These are phyloP conservation scores for Penicillium rolfsii DNA, from an alignment of 2,329 filamentous ascomycete genomes.

Conservation along the genomic window DNA sequence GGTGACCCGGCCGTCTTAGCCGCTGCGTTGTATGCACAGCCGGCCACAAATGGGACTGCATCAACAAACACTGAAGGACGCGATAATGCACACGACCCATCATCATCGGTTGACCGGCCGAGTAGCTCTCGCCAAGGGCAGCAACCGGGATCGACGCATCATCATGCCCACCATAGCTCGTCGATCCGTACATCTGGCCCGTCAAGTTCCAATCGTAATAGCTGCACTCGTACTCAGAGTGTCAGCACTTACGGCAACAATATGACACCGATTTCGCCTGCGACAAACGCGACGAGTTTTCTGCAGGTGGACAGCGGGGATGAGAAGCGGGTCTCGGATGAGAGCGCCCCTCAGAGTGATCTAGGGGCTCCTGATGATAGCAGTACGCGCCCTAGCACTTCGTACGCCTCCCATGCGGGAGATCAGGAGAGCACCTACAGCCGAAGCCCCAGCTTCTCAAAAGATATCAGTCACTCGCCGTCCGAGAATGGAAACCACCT, in stretches of 20 bases:
- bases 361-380: slow-evolving; percentile 34
- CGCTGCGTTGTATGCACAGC: slow-evolving; percentile 35
- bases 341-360: slow-evolving; percentile 36
- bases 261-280: slow-evolving; percentile 47
- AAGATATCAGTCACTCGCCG: slow-evolving; percentile 16
- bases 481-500: slow-evolving; percentile 28
- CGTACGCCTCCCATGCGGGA: slow-evolving; percentile 28
- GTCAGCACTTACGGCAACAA: slow-evolving; percentile 49
- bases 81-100: slow-evolving; percentile 21
- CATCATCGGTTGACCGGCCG: slow-evolving; percentile 27
- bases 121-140: slow-evolving; percentile 36
- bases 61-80: slow-evolving; percentile 16
- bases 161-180: slow-evolving; percentile 41
- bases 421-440: slow-evolving; percentile 30
- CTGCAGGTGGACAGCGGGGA: slow-evolving; percentile 47
- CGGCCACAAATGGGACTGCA: slow-evolving; percentile 19
- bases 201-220: slow-evolving; percentile 42
- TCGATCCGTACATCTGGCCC: slow-evolving; percentile 40
- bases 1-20: slow-evolving; percentile 35
- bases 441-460: slow-evolving; percentile 29
- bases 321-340: slow-evolving; percentile 38
- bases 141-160: slow-evolving; percentile 25
- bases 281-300: slow-evolving; percentile 51
- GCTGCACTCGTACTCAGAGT: slow-evolving; percentile 46
- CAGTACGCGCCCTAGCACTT: slow-evolving; percentile 38